Evolutionary conservation across 192 early-diverging fungal species (phyloP), one percentile per base, ranked within the genome.

Genomic region (Dimargaris verticillata): DNA sequence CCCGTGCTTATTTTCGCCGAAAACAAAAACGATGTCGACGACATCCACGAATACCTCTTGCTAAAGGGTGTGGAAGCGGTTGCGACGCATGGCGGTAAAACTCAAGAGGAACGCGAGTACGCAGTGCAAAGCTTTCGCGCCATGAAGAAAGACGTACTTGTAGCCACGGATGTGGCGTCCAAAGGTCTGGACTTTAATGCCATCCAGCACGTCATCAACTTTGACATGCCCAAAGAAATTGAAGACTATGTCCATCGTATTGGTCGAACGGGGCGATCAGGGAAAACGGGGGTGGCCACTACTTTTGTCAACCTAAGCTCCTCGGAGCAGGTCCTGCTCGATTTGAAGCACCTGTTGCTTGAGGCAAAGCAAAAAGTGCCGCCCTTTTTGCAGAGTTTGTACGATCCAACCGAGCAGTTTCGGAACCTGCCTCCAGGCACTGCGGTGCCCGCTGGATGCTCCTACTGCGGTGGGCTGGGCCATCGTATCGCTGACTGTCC

Each of bases 201-300:
- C 62, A 95, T 98, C 72, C 88, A 95, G 63, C 95, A 98, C 62
- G 95, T 98, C 53, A 98, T 98, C 64, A 90, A 97, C 68, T 98
- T 88, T 72, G 95, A 98, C 67, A 92, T 98, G 88, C 95, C 95
- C 45, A 95, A 95, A 64, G 93, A 97, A 66, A 98, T 98, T 72
- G 95, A 98, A 75, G 92, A 97, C 73, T 98, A 95, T 71, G 87
- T 93, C 1, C 92, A 96, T 72, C 77, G 95, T 45, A 97, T 98
- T 62, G 95, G 95, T 62, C 85, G 95, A 70, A 98, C 93, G 10
- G 95, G 95, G 58, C 90, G 95, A 66, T 87, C 85, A 6, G 95
- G 95, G 25, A 92, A 92, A 68, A 95, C 93, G 0, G 95, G 95
- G 44, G 82, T 95, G 2, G 93, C 95, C 0, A 98, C 95, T 0